Evolutionary conservation across 164 flowering plant species (phyloP).

Genomic region (Hamamelis virginiana): DNA sequence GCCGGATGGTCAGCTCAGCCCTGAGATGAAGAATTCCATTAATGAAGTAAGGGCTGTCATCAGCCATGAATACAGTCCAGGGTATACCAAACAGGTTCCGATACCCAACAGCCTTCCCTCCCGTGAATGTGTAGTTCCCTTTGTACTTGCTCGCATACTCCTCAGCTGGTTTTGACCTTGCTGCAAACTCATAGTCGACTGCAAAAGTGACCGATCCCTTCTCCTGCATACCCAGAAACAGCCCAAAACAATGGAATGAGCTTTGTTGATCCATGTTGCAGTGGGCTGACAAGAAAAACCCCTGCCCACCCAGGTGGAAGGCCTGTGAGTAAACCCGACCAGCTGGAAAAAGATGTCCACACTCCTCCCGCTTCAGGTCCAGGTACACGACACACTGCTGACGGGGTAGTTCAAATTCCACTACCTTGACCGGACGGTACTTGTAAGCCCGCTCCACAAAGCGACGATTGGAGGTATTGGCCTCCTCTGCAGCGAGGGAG

Average conservation of each 20-base stretch:
- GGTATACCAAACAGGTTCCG: slow-evolving; percentile 44
- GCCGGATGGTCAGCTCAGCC: slow-evolving; percentile 40
- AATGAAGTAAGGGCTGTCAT: slow-evolving; percentile 48
- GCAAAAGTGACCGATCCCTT: slow-evolving; percentile 44
- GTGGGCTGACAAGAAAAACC: slow-evolving; percentile 56
- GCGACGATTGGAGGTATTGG: slow-evolving; percentile 19
- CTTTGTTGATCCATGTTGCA: slow-evolving; percentile 64
- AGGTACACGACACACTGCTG: slow-evolving; percentile 58
- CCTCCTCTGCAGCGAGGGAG: slow-evolving; percentile 36
- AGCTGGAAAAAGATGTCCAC: slow-evolving; percentile 42
- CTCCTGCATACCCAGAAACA: slow-evolving; percentile 59
- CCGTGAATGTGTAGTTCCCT: slow-evolving; percentile 47
- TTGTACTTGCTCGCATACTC: slow-evolving; percentile 44
- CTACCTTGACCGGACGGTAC: slow-evolving; percentile 48
- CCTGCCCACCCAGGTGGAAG: slow-evolving; percentile 57
- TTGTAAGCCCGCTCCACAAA: slow-evolving; percentile 51
- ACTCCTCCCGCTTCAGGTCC: slow-evolving; percentile 55
- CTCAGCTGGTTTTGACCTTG: slow-evolving; percentile 42
- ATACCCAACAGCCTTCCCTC: slow-evolving; percentile 57
- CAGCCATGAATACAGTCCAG: slow-evolving; percentile 45
- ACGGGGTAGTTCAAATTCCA: slow-evolving; percentile 52
- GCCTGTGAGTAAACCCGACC: slow-evolving; percentile 57
- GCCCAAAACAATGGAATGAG: slow-evolving; percentile 52
- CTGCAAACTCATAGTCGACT: slow-evolving; percentile 54
- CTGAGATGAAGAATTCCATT: slow-evolving; percentile 47